Percentiles rank a stretch among this genome's conserved stretches.
Conservation (phyloP, 805 yeast genomes). For the Ogataea populi-albae region DNA sequence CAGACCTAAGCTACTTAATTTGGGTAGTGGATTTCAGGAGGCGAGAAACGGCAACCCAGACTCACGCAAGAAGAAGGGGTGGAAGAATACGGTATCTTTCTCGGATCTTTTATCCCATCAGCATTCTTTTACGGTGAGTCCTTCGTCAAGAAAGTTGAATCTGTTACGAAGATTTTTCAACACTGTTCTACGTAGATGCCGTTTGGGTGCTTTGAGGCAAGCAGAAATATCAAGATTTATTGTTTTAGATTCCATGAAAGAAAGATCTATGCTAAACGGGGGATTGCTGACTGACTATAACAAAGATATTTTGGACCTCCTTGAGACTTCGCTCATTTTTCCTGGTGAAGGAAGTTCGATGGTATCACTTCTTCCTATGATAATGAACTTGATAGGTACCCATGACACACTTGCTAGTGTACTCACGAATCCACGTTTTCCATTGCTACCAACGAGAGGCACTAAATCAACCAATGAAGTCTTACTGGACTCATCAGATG, state of each 20-base stretch:
- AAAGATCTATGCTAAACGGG: conserved; percentile 26
- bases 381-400: conserved; percentile 47
- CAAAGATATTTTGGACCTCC: conserved; percentile 43
- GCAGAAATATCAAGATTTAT: conserved; percentile 51
- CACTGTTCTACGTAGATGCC: conserved; percentile 44
- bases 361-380: conserved; percentile 70
- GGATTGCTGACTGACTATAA: conserved; percentile 22
- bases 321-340: conserved; percentile 57
- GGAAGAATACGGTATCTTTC: conserved; percentile 48
- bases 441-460: conserved; percentile 34
- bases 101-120: conserved; percentile 70
- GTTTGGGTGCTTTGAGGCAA: conserved; percentile 61
- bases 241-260: conserved; percentile 36
- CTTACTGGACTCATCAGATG: no score
- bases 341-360: conserved; percentile 57
- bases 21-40: conserved; percentile 12
- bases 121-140: conserved; percentile 46
- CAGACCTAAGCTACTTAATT: conserved; percentile 35
- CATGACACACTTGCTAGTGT: conserved; percentile 53
- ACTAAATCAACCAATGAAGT: no score
- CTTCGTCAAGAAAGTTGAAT: conserved; percentile 36
- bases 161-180: conserved; percentile 46
- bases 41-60: conserved; percentile 9
- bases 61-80: conserved; percentile 26
- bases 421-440: conserved; percentile 74